A percentile compares a stretch with the other conserved stretches of the same genome.
Conservation (phyloP, 352 stramenopile species). For the Phytophthora tubulina region DNA sequence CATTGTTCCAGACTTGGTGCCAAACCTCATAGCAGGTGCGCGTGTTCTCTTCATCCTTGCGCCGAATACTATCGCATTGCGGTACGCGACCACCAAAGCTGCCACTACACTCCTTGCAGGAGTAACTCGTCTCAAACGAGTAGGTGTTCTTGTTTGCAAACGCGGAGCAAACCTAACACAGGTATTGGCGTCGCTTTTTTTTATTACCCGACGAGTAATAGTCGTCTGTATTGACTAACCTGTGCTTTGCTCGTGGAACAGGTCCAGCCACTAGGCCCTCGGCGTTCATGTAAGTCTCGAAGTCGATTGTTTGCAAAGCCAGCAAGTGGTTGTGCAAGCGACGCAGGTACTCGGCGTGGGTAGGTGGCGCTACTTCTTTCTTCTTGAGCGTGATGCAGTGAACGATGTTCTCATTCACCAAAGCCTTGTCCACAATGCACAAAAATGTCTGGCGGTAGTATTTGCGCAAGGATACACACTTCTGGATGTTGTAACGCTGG, state of each 20-base stretch:
- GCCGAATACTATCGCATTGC: not conserved
- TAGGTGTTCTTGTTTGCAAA: not conserved
- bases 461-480: constrained; percentile 14
- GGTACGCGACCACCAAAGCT: not conserved
- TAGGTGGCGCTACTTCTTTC: not conserved
- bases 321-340: constrained; percentile 31
- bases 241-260: constrained; percentile 7
- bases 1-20: not conserved
- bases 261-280: constrained; percentile 25
- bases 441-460: constrained; percentile 43
- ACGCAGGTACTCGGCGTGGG: constrained; percentile 25
- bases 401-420: constrained; percentile 29
- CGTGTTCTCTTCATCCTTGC: not conserved
- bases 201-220: constrained; percentile 18
- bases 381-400: constrained; percentile 8
- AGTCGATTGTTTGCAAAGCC: not conserved
- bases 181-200: constrained; percentile 23
- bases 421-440: constrained; percentile 32
- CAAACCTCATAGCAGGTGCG: not conserved
- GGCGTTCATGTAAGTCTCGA: constrained; percentile 17
- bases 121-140: constrained; percentile 25
- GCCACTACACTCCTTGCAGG: constrained; percentile 5
- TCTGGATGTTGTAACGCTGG: constrained; percentile 32
- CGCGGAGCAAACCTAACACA: constrained; percentile 38
- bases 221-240: constrained; percentile 3